These are phyloP conservation scores for Fonsecaea multimorphosa DNA, from an alignment of 2,329 filamentous ascomycete species.

Conservation along the genomic window DNA sequence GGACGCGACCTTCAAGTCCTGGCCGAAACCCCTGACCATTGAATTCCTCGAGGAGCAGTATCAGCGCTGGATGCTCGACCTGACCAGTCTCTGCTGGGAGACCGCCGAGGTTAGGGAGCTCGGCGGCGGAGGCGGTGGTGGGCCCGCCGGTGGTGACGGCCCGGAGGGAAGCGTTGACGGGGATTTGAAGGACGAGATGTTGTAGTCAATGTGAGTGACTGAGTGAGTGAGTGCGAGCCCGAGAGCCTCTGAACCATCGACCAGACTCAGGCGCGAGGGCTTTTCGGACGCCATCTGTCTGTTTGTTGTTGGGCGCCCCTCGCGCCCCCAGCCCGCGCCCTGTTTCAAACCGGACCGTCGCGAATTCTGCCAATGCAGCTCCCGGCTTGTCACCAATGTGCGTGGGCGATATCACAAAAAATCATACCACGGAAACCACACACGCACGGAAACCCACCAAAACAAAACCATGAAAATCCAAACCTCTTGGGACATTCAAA, in stretches of 20 bases:
- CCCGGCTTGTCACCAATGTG: not conserved
- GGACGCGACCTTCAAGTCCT: conserved; percentile 34
- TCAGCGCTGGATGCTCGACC: conserved; percentile 36
- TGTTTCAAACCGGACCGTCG: conserved; percentile 14
- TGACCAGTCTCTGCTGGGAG: conserved; percentile 39
- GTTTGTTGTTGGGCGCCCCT: not conserved
- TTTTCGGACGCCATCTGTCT: not conserved
- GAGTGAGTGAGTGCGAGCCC: no score
- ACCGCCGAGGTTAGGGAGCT: conserved; percentile 37
- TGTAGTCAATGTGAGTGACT: conserved; percentile 11
- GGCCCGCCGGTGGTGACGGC: conserved; percentile 10
- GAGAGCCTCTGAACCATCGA: not conserved
- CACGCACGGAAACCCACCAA: not conserved
- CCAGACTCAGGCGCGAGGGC: not conserved
- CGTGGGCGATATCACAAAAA: not conserved
- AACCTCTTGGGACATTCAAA: not conserved
- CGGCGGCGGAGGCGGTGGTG: conserved; percentile 27
- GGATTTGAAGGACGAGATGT: conserved; percentile 32
- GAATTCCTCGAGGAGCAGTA: conserved; percentile 40
- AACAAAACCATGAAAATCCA: not conserved
- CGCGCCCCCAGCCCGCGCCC: not conserved
- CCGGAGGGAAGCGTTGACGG: conserved; percentile 25
- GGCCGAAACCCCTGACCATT: conserved; percentile 40
- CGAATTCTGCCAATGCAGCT: not conserved
- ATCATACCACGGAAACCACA: not conserved